Evolutionary conservation across 495 filamentous ascomycete species (phyloP), one percentile per base, ranked within the genome.

Genomic region (Venustampulla echinocandica): DNA sequence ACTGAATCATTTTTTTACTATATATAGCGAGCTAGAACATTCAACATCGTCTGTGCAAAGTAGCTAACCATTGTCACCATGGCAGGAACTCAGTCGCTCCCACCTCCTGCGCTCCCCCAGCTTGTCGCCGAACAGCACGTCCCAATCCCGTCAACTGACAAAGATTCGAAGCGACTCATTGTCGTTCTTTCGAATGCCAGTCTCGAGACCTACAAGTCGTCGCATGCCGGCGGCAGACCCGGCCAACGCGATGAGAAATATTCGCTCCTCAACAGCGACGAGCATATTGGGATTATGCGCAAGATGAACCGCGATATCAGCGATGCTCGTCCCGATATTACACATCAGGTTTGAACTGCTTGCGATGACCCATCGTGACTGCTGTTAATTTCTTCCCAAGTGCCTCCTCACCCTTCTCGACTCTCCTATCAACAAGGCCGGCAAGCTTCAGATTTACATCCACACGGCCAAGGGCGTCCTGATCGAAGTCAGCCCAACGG

Each of bases 241-340:
- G 69, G 76, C 48, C 28, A 33, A 33, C 71, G 81, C 18, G 89
- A 95, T 54, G 92, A 97, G 55, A 96, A 96, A 61, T 97, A 92
- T 67, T 87, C 87, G 37, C 70, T 98, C 33, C 76, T 98, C 54
- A 98, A 98, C 74, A 95, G 90, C 62, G 92, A 98, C 57, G 92
- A 98, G 68, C 92, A 98, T 62, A 98, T 98, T 51, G 93, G 92
- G 41, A 82, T 96, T 51, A 92, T 97, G 87, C 83, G 93, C 60
- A 98, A 96, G 75, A 96, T 95, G 90, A 93, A 93, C 67, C 73
- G 92, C 40, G 92, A 98, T 58, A 98, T 98, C 56, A 95, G 90
- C 61, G 92, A 98, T 61, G 92, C 92, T 22, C 80, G 92, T 42
- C 92, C 92, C 10, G 92, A 98, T 67, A 98, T 98, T 46, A 90